Percentiles rank a stretch among this genome's conserved stretches.
These are phyloP conservation scores for Plasmopara viticola DNA, from an alignment of 352 stramenopile species.

Conservation along the genomic window DNA sequence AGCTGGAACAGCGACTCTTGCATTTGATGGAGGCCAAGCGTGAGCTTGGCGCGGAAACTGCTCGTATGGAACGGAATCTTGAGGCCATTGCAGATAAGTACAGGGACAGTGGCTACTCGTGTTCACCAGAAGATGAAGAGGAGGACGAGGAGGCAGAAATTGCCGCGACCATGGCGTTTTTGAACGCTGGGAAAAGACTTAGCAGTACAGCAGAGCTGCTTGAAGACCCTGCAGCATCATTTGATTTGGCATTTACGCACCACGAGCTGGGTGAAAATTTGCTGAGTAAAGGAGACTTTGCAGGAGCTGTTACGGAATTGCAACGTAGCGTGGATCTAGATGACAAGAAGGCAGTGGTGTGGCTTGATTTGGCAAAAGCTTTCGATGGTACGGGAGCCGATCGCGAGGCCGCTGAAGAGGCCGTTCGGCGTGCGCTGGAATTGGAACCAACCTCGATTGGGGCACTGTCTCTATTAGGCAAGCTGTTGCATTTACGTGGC, in stretches of 20 bases:
- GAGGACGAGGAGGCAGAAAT: conserved; percentile 24
- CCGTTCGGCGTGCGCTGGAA: conserved; percentile 40
- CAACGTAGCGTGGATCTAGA: conserved; percentile 39
- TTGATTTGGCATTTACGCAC: conserved; percentile 45
- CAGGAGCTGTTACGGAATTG: conserved; percentile 30
- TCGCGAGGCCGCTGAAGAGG: conserved; percentile 34
- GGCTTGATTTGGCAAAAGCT: conserved; percentile 57
- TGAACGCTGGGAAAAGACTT: conserved; percentile 19
- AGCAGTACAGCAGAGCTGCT: conserved; percentile 17
- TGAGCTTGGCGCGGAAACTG: conserved; percentile 31
- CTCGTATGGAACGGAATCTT: conserved; percentile 28
- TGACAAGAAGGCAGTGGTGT: conserved; percentile 27
- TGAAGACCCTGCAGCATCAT: conserved; percentile 23
- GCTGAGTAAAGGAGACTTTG: conserved; percentile 41
- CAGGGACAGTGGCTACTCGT: conserved; percentile 26
- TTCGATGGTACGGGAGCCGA: conserved; percentile 41
- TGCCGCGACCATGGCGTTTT: conserved; percentile 21
- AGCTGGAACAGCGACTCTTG: conserved; percentile 38
- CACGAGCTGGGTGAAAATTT: conserved; percentile 45
- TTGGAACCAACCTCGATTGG: conserved; percentile 41
- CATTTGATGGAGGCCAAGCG: conserved; percentile 30
- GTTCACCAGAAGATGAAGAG: conserved; percentile 15
- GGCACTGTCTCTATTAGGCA: conserved; percentile 54
- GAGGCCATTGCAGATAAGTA: conserved; percentile 30
- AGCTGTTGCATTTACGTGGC: conserved; percentile 52